Evolutionary conservation across 202 grass and related monocot genomes (phyloP).

Genomic region (Schoenoplectus triqueter): DNA sequence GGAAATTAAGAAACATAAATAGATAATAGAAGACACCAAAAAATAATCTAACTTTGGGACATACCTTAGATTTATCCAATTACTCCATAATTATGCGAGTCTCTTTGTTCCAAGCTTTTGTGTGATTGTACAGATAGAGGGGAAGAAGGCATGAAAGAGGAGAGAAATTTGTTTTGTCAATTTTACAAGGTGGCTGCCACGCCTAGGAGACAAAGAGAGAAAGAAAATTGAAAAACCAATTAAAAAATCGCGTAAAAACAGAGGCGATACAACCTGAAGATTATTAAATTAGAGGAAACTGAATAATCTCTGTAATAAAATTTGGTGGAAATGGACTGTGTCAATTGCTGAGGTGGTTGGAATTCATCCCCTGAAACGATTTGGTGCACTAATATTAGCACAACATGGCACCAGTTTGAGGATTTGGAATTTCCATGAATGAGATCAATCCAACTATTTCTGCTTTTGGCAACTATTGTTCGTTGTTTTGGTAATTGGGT

Average conservation of each 20-base stretch:
- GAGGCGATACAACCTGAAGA: conserved; percentile 13
- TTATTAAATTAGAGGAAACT: conserved; percentile 28
- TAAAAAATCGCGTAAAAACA: conserved; percentile 23
- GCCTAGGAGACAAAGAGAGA: conserved; percentile 29
- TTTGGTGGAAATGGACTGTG: conserved; percentile 39
- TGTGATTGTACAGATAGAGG: conserved; percentile 8
- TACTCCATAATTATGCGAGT: conserved; percentile 28
- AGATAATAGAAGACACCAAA: neutral
- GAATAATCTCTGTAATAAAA: conserved; percentile 17
- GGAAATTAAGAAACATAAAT: neutral
- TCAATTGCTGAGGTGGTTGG: conserved; percentile 37
- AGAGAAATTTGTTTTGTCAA: conserved; percentile 33
- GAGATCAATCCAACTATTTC: conserved; percentile 25
- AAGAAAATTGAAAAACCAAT: conserved; percentile 30
- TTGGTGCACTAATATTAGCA: conserved; percentile 34
- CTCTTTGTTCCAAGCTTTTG: conserved; percentile 30
- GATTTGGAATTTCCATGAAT: conserved; percentile 18
- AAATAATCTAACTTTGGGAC: neutral
- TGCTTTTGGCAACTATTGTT: conserved; percentile 3
- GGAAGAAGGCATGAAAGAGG: neutral
- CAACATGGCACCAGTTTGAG: conserved; percentile 14
- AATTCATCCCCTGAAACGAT: neutral
- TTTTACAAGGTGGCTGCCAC: conserved; percentile 41
- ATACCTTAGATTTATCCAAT: conserved; percentile 30
- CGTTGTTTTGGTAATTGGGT: neutral